Evolutionary conservation across 148 eudicot species (phyloP).

Genomic region (Nyssa sinensis): DNA sequence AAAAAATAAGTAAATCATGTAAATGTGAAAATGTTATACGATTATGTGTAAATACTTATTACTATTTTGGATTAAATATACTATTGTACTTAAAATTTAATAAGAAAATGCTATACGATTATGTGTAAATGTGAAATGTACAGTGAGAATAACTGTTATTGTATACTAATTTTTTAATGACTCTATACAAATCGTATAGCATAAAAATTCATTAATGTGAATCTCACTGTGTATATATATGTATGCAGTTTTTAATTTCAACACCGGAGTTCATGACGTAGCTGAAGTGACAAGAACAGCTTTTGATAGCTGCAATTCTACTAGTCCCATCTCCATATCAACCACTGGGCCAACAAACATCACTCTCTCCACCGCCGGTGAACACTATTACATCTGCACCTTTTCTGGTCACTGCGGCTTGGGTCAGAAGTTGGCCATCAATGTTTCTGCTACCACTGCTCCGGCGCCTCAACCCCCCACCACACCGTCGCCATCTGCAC

Average conservation of each 20-base stretch:
- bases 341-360: constrained; percentile 42
- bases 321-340: constrained; percentile 30
- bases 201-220: too few species aligned
- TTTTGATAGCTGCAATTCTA: constrained; percentile 34
- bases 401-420: constrained; percentile 36
- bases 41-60: too few species aligned
- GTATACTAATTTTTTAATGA: too few species aligned
- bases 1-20: too few species aligned
- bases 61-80: too few species aligned
- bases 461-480: constrained; percentile 16
- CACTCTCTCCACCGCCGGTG: constrained; percentile 39
- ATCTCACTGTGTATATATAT: too few species aligned
- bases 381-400: constrained; percentile 59
- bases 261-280: constrained; percentile 48
- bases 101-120: too few species aligned
- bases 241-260: constrained; percentile 64
- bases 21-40: too few species aligned
- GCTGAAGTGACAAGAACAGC: constrained; percentile 48
- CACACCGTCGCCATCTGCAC: constrained; percentile 17
- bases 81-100: too few species aligned
- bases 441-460: constrained; percentile 29
- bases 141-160: too few species aligned
- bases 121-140: too few species aligned
- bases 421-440: constrained; percentile 50
- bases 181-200: too few species aligned